Percentiles rank a stretch among this genome's conserved stretches.
Conservation (phyloP, 1,139 yeast species). For the Kurtzmaniella quercitrusa region DNA sequence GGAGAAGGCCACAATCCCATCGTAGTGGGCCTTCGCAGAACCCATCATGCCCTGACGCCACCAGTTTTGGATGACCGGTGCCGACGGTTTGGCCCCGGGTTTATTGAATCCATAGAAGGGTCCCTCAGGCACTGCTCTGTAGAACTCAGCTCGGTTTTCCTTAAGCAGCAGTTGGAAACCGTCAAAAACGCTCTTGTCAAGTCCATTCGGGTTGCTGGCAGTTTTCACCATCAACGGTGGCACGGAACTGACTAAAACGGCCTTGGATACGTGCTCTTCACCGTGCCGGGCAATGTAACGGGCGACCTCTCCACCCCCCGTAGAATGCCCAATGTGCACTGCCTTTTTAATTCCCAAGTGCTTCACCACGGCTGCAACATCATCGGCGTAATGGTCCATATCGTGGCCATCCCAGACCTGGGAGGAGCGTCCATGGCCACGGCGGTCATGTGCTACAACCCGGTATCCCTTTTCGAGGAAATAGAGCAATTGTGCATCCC, state of each 20-base stretch:
- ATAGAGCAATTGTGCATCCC: constrained; percentile 15
- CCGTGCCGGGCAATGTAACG: constrained; percentile 15
- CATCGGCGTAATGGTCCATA: constrained; percentile 18
- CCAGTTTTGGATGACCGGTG: constrained; percentile 12
- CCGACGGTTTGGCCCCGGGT: constrained; percentile 5
- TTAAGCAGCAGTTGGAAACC: constrained; percentile 12
- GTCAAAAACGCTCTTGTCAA: constrained; percentile 12
- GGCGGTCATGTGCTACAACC: constrained; percentile 16
- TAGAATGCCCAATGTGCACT: constrained; percentile 15
- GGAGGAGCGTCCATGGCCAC: constrained; percentile 16
- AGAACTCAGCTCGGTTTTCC: constrained; percentile 11
- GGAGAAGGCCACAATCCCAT: constrained; percentile 13
- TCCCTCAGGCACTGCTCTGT: background rate
- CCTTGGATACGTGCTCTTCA: constrained; percentile 11
- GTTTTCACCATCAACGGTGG: constrained; percentile 15
- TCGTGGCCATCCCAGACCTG: constrained; percentile 15
- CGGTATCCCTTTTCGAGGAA: constrained; percentile 15
- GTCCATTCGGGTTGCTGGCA: constrained; percentile 11
- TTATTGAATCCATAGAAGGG: constrained; percentile 12
- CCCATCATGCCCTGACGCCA: constrained; percentile 17
- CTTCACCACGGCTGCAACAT: constrained; percentile 13
- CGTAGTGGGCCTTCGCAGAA: constrained; percentile 13
- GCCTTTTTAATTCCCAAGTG: constrained; percentile 13
- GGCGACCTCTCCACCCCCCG: constrained; percentile 18
- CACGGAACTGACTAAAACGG: constrained; percentile 15